These are phyloP conservation scores for Aspergillus novoparasiticus DNA, from an alignment of 2,329 filamentous ascomycete species.

Conservation along the genomic window DNA sequence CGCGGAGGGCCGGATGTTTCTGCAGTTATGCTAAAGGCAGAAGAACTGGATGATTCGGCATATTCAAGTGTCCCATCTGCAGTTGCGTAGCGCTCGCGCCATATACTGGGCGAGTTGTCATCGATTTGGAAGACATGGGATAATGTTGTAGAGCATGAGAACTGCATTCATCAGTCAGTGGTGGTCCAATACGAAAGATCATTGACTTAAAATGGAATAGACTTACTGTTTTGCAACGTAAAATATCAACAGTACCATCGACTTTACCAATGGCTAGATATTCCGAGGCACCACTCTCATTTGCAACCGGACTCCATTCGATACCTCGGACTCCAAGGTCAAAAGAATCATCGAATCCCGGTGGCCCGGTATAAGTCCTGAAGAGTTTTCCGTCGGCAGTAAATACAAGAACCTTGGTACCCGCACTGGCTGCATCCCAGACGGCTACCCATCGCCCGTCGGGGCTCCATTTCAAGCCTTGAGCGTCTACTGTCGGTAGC, in stretches of 20 bases:
- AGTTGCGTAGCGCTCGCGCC: slow-evolving; percentile 35
- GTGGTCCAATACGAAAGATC: not conserved
- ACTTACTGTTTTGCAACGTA: slow-evolving; percentile 46
- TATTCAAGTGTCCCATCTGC: slow-evolving; percentile 38
- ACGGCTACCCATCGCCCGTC: slow-evolving; percentile 63
- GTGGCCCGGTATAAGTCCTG: slow-evolving; percentile 51
- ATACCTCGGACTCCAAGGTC: slow-evolving; percentile 56
- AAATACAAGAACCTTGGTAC: slow-evolving; percentile 56
- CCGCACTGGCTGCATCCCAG: slow-evolving; percentile 56
- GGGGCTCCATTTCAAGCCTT: slow-evolving; percentile 61
- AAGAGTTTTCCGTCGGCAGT: slow-evolving; percentile 63
- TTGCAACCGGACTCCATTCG: slow-evolving; percentile 53
- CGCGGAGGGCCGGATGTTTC: slow-evolving; percentile 33
- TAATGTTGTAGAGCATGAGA: slow-evolving; percentile 36
- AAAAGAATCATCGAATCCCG: slow-evolving; percentile 38
- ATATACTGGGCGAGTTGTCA: slow-evolving; percentile 35
- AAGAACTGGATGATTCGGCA: slow-evolving; percentile 40
- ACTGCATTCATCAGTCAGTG: slow-evolving; percentile 26
- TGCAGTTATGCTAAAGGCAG: slow-evolving; percentile 35
- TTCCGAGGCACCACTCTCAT: slow-evolving; percentile 31
- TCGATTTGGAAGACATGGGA: slow-evolving; percentile 38
- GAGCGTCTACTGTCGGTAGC: slow-evolving; percentile 58
- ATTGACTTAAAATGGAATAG: not conserved
- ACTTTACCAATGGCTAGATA: slow-evolving; percentile 54
- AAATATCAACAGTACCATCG: slow-evolving; percentile 53